Evolutionary conservation across 106 monocot species (phyloP).

Genomic region (Allium sativum): DNA sequence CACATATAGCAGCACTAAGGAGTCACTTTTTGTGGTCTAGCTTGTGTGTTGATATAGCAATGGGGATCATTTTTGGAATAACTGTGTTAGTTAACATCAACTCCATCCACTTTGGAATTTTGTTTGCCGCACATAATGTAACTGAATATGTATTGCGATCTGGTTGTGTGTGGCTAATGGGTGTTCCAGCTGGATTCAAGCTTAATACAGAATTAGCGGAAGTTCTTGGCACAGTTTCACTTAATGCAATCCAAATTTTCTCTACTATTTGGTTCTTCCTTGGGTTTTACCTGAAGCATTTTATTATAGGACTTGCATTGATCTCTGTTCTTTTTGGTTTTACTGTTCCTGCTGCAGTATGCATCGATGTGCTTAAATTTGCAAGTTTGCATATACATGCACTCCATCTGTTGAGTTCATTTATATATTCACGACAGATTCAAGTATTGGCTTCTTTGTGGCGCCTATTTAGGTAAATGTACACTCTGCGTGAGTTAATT

Average conservation of each 20-base stretch:
- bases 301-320: slow-evolving; percentile 37
- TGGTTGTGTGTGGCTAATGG: slow-evolving; percentile 98
- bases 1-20: slow-evolving; percentile 41
- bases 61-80: slow-evolving; percentile 54
- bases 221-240: slow-evolving; percentile 72
- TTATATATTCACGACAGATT: slow-evolving; percentile 76
- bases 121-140: slow-evolving; percentile 16
- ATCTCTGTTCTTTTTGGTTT: slow-evolving; percentile 55
- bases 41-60: slow-evolving; percentile 46
- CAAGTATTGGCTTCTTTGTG: slow-evolving; percentile 78
- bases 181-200: slow-evolving; percentile 95
- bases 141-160: slow-evolving; percentile 70
- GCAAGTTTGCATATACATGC: slow-evolving; percentile 50
- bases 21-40: slow-evolving; percentile 68
- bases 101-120: slow-evolving; percentile 24
- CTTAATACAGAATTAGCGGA: slow-evolving; percentile 80
- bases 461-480: slow-evolving; percentile 84
- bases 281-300: slow-evolving; percentile 22
- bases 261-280: slow-evolving; percentile 72
- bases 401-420: slow-evolving; percentile 60
- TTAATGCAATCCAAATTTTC: slow-evolving; percentile 82
- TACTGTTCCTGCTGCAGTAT: slow-evolving; percentile 56
- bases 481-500: no score
- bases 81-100: slow-evolving; percentile 28
- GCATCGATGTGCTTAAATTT: slow-evolving; percentile 72